Percentiles rank a stretch among this genome's conserved stretches.
Evolutionary conservation across 306 rosid species (phyloP).

Genomic region (Dryas alaskensis): DNA sequence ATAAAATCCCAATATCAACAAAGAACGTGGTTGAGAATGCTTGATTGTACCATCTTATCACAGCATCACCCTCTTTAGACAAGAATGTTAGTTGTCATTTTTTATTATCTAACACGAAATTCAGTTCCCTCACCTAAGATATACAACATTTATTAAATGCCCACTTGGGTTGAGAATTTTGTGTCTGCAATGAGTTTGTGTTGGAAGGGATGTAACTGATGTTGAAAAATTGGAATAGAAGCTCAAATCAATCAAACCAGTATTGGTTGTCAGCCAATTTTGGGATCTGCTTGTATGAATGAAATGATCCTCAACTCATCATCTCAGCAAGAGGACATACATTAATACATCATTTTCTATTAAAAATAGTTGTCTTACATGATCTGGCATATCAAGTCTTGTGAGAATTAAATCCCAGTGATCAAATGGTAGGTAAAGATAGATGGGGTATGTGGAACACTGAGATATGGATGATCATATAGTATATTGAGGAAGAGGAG

Average conservation of each 20-base stretch:
- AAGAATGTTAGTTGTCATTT: neutral
- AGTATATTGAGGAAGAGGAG: slow-evolving; percentile 11
- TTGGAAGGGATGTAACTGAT: no score
- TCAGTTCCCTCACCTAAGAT: neutral
- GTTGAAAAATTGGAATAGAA: neutral
- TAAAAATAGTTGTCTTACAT: slow-evolving; percentile 18
- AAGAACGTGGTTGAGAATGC: neutral
- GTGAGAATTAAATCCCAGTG: slow-evolving; percentile 4
- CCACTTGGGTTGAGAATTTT: no score
- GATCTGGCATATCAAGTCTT: neutral
- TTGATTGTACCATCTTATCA: neutral
- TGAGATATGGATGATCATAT: slow-evolving; percentile 42
- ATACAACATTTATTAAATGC: neutral
- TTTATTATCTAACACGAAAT: neutral
- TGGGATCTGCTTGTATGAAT: neutral
- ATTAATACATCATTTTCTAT: neutral
- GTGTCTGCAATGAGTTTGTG: no score
- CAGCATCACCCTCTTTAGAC: neutral
- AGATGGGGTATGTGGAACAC: slow-evolving; percentile 28
- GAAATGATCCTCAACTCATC: no score
- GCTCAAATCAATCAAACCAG: neutral
- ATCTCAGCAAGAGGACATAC: neutral
- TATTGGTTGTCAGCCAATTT: slow-evolving; percentile 3
- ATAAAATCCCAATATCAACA: no score
- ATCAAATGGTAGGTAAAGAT: slow-evolving; percentile 28